These are phyloP conservation scores for Chimonanthus salicifolius DNA, from an alignment of 164 flowering plant species.

Conservation along the genomic window DNA sequence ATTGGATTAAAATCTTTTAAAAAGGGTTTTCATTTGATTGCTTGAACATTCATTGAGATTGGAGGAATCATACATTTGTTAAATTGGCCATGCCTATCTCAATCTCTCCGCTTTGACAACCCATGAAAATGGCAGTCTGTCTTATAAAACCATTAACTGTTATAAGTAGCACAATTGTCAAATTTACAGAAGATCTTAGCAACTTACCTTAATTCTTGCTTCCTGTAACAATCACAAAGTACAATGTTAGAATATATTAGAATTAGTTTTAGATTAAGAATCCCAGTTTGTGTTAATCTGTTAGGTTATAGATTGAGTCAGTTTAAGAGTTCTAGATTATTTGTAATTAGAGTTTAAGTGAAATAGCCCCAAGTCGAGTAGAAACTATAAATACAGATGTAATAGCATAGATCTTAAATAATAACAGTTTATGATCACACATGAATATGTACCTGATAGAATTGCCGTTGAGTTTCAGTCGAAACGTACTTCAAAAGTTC, in stretches of 20 bases:
- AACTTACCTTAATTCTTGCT: slow-evolving; percentile 71
- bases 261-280: neutral
- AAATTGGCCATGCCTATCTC: slow-evolving; percentile 53
- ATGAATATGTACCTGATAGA: slow-evolving; percentile 50
- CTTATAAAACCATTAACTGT: neutral
- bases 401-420: too few species aligned
- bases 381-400: too few species aligned
- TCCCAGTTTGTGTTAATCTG: too few species aligned
- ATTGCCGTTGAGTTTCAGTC: slow-evolving; percentile 38
- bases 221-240: slow-evolving; percentile 37
- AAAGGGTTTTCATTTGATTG: neutral
- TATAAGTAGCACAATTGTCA: neutral
- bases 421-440: too few species aligned
- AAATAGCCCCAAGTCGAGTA: too few species aligned
- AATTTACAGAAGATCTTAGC: neutral
- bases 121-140: slow-evolving; percentile 61
- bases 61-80: slow-evolving; percentile 26
- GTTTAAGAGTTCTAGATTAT: too few species aligned
- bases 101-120: slow-evolving; percentile 66
- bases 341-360: too few species aligned
- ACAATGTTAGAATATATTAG: neutral
- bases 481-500: slow-evolving; percentile 40
- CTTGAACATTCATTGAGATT: neutral
- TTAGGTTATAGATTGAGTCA: too few species aligned
- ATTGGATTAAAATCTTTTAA: neutral